phyloP scores from a whole-genome alignment of 495 filamentous ascomycete species.

The Penicillium chermesinum region DNA sequence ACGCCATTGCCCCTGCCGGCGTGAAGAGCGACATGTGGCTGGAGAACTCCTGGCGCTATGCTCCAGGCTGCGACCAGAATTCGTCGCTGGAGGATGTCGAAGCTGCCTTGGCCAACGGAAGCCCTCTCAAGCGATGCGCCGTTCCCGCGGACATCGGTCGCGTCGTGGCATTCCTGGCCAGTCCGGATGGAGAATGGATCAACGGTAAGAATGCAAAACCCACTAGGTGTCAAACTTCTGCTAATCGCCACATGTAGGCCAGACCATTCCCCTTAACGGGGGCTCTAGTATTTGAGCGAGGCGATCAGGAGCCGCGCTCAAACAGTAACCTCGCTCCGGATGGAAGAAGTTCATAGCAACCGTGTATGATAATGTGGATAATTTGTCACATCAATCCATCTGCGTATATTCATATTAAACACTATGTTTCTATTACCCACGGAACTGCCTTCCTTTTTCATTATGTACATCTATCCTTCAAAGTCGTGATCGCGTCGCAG shows the following conservation, averaged over 20 bases:
- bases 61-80: conserved; percentile 42
- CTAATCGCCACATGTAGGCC: conserved; percentile 15
- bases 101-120: conserved; percentile 32
- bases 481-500: too few relatives aligned
- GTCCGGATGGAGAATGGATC: conserved; percentile 55
- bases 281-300: conserved; percentile 31
- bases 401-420: too few relatives aligned
- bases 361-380: too few relatives aligned
- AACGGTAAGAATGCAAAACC: conserved; percentile 42
- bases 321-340: too few relatives aligned
- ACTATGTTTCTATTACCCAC: too few relatives aligned
- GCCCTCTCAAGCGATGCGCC: conserved; percentile 50
- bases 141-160: conserved; percentile 55
- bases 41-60: conserved; percentile 61
- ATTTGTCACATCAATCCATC: too few relatives aligned
- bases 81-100: conserved; percentile 41
- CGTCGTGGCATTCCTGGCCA: conserved; percentile 51
- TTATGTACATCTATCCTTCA: too few relatives aligned
- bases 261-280: conserved; percentile 31
- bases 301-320: background rate
- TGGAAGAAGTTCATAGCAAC: too few relatives aligned
- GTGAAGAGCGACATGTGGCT: conserved; percentile 78
- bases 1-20: conserved; percentile 69
- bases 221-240: background rate
- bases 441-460: too few relatives aligned